Percentiles rank a stretch among this genome's conserved stretches.
Evolutionary conservation across 2,329 filamentous ascomycete genomes (phyloP).

Genomic region (Geosmithia morbida): DNA sequence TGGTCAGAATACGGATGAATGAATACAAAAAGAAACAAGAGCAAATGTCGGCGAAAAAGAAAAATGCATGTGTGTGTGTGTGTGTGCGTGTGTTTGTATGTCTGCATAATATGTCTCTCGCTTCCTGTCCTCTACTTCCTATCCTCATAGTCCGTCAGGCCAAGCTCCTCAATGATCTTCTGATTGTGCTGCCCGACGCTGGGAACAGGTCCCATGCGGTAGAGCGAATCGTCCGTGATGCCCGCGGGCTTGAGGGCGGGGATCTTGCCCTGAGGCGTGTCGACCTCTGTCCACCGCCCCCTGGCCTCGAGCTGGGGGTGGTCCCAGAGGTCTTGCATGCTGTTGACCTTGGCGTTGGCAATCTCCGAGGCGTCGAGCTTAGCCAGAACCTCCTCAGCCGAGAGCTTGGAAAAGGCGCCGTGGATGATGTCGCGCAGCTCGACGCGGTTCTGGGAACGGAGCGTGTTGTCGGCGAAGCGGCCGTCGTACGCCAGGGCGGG

Average conservation of each 20-base stretch:
- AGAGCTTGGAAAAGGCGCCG: constrained; percentile 20
- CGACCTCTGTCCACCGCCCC: constrained; percentile 33
- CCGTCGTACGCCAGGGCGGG: constrained; percentile 24
- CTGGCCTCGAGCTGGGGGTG: constrained; percentile 36
- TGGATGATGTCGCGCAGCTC: constrained; percentile 29
- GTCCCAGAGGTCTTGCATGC: constrained; percentile 38
- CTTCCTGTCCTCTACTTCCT: background rate
- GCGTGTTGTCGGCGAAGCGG: constrained; percentile 30
- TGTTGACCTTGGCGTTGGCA: constrained; percentile 39
- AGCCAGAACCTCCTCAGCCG: constrained; percentile 22
- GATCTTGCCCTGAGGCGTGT: constrained; percentile 28
- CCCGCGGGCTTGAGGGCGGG: constrained; percentile 28
- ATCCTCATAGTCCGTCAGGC: background rate
- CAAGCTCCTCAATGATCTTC: constrained; percentile 2
- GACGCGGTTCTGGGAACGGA: constrained; percentile 29
- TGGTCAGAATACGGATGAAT: background rate
- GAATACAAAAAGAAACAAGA: background rate
- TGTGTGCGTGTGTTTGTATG: too few relatives aligned
- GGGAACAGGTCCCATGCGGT: constrained; percentile 1
- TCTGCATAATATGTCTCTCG: too few relatives aligned
- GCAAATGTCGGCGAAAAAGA: background rate
- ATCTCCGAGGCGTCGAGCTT: constrained; percentile 32
- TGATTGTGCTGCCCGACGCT: constrained; percentile 2
- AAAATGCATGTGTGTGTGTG: too few relatives aligned
- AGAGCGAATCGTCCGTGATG: background rate